Evolutionary conservation across 768 basidiomycete genomes (phyloP).

Genomic region (Phylloporus sp.): DNA sequence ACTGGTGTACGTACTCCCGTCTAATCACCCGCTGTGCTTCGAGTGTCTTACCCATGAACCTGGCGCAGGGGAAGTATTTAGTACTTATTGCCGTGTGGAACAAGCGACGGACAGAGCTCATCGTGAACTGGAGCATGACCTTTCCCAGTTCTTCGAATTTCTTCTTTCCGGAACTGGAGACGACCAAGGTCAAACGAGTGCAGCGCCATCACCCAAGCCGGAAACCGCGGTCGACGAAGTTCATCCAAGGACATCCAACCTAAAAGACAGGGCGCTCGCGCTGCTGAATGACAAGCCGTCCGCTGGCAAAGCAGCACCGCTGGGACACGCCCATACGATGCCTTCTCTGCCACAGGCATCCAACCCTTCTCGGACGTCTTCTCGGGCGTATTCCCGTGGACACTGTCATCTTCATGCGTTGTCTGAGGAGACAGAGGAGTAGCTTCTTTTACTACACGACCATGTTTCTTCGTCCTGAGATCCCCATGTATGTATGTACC

Average conservation of each 20-base stretch:
- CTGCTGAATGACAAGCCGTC: not conserved
- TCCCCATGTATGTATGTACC: not conserved
- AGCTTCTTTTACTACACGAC: not conserved
- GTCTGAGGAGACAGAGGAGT: constrained; percentile 4
- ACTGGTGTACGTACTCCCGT: constrained; percentile 12
- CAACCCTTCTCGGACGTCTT: not conserved
- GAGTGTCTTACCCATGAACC: constrained; percentile 1
- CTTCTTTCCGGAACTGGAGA: not conserved
- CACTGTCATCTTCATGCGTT: constrained; percentile 5
- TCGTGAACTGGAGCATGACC: not conserved
- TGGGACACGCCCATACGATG: constrained; percentile 18
- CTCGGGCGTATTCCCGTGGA: not conserved
- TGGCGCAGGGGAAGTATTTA: constrained; percentile 6
- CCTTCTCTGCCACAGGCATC: constrained; percentile 1
- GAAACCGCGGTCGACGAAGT: not conserved
- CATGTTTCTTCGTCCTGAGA: not conserved
- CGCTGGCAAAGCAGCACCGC: not conserved
- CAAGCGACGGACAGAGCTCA: constrained; percentile 4
- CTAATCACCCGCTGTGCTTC: not conserved
- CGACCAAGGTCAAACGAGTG: not conserved
- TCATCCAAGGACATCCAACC: no score
- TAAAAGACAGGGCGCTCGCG: constrained; percentile 1
- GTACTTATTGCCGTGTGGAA: not conserved
- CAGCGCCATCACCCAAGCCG: not conserved
- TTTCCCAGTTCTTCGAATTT: constrained; percentile 1